phyloP scores from a whole-genome alignment of 1,284 basidiomycete species.

The Blastosporella zonata region DNA sequence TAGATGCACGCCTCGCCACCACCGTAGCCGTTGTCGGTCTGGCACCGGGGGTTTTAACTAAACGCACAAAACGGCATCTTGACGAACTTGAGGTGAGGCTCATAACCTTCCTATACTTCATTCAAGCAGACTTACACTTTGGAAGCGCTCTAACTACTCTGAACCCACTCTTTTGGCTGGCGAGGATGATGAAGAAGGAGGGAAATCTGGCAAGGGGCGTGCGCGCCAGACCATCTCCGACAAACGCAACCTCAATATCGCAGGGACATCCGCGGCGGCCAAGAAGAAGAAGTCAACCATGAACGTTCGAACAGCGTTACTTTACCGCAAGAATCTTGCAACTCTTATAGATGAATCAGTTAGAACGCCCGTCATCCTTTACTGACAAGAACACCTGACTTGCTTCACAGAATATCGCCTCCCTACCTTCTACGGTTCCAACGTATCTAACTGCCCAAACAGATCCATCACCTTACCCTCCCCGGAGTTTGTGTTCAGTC shows the following conservation, averaged over 20 bases:
- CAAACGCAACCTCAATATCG: conserved; percentile 52
- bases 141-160: conserved; percentile 74
- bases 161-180: conserved; percentile 49
- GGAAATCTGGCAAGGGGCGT: conserved; percentile 54
- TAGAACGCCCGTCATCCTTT: conserved; percentile 27
- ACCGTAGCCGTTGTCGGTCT: conserved; percentile 42
- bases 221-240: conserved; percentile 73
- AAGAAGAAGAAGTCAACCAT: conserved; percentile 78
- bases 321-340: conserved; percentile 75
- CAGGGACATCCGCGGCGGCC: conserved; percentile 42
- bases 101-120: conserved; percentile 7
- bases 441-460: conserved; percentile 39
- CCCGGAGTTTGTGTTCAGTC: conserved; percentile 39
- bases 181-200: conserved; percentile 45
- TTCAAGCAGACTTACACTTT: conserved; percentile 13
- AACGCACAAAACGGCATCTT: conserved; percentile 70
- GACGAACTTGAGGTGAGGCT: conserved; percentile 74
- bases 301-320: conserved; percentile 70
- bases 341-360: conserved; percentile 78
- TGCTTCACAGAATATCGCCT: conserved; percentile 52
- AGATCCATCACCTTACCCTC: conserved; percentile 33
- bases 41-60: conserved; percentile 64
- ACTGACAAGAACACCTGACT: conserved; percentile 2
- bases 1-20: conserved; percentile 43
- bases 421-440: conserved; percentile 44